Evolutionary conservation across 495 filamentous ascomycete genomes (phyloP), one percentile per base, ranked within the genome.

Genomic region (Hypoxylon perforatum): DNA sequence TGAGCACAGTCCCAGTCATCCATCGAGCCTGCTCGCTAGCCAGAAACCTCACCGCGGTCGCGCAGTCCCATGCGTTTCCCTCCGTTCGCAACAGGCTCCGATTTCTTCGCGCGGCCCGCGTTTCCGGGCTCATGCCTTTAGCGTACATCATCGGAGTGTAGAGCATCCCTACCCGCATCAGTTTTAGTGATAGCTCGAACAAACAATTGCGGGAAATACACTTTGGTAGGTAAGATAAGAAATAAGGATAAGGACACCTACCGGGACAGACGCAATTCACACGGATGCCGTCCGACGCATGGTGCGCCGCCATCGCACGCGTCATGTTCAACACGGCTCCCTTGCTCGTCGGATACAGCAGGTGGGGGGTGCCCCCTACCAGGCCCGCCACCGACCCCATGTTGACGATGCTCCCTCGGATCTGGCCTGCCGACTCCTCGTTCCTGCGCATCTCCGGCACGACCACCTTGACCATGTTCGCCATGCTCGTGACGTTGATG

Each of bases 241-340:
- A n/a, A n/a, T n/a, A n/a, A 30, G 0, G 4, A 1, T 12, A 1
- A n/a, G 39, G 6, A 25, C 64, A 61, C 61, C 72, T 73, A 45
- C 85, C 86, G 14, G 85, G 86, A 68, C 83, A 86, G 4, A 88
- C 85, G 48, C 85, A 86, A 48, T 88, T 88, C 0, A 87, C 85
- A 12, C 85, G 62, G 38, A 88, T 86, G 4, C 81, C 80, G 7
- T 86, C 78, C 3, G 47, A 33, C 0, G 77, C 84, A 75, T 87
- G 85, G 63, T 88, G 84, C 0, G 82, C 84, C 3, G 84, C 84
- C 85, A 87, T 86, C 5, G 83, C 84, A 14, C 85, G 65, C 9
- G 85, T 87, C 82, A 88, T 82, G 45, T 87, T 83, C 0, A 87
- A 76, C 7, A 87, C 77, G 0, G 86, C 86, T 0, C 86, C 87